A percentile compares a stretch with the other conserved stretches of the same genome.
These are phyloP conservation scores for Stentor roeselii DNA, from an alignment of 73 alveolate species.

Conservation along the genomic window DNA sequence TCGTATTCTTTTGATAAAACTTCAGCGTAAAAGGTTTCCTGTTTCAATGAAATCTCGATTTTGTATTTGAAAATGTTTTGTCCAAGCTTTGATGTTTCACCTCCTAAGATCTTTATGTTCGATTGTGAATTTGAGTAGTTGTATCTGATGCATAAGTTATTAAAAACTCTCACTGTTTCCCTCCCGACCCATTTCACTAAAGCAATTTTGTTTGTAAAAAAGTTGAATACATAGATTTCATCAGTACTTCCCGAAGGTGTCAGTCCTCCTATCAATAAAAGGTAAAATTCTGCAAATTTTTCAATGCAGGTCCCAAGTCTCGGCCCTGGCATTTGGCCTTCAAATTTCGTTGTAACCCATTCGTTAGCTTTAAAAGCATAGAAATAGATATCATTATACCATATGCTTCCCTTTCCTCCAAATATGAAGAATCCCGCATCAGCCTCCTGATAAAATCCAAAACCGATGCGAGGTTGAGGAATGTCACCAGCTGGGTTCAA, in stretches of 20 bases:
- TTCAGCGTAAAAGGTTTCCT: too few species aligned
- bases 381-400: neutral
- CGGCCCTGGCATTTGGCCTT: neutral
- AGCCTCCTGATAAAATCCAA: neutral
- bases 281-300: neutral
- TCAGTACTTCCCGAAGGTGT: neutral
- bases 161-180: too few species aligned
- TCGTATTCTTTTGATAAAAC: too few species aligned
- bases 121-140: too few species aligned
- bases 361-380: neutral
- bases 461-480: neutral
- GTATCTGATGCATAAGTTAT: too few species aligned
- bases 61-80: too few species aligned
- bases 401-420: neutral
- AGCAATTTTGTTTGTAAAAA: too few species aligned
- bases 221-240: neutral
- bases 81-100: too few species aligned
- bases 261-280: neutral
- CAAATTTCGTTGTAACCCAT: neutral
- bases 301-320: neutral
- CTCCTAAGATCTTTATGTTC: too few species aligned
- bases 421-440: neutral
- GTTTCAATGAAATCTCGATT: too few species aligned
- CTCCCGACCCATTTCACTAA: too few species aligned
- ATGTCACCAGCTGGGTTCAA: slow-evolving; percentile 3